phyloP scores from a whole-genome alignment of 305 asterid genomes.

The Vinca major region DNA sequence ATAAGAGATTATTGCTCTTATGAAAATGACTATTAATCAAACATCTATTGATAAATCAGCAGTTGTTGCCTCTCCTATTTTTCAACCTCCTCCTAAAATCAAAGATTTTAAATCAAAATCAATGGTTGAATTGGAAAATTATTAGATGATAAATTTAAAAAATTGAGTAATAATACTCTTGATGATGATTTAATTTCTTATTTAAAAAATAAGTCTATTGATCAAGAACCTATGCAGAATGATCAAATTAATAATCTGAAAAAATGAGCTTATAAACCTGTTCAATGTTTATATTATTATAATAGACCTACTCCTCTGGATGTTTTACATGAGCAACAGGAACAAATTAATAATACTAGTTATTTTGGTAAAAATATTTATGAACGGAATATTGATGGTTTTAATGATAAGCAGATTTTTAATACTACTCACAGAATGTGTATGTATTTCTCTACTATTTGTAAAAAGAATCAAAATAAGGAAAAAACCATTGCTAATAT shows the following conservation, averaged over 20 bases:
- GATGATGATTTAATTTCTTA: background rate
- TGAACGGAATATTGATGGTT: conserved; percentile 16
- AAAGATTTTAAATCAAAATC: conserved; percentile 12
- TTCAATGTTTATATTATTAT: conserved; percentile 4
- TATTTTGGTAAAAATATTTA: conserved; percentile 10
- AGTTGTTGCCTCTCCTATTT: background rate
- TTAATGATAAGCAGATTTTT: conserved; percentile 7
- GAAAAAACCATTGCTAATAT: too few relatives aligned
- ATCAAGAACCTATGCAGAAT: too few relatives aligned
- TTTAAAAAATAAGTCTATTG: too few relatives aligned
- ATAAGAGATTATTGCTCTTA: background rate
- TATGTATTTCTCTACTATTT: conserved; percentile 10
- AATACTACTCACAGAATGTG: conserved; percentile 11
- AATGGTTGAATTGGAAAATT: background rate
- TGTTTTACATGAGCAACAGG: conserved; percentile 8
- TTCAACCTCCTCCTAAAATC: background rate
- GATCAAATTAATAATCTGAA: background rate
- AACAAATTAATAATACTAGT: conserved; percentile 4
- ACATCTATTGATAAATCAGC: background rate
- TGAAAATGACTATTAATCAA: background rate
- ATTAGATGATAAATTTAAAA: background rate
- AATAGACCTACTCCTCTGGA: conserved; percentile 5
- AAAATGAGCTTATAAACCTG: conserved; percentile 8
- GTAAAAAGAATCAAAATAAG: background rate
- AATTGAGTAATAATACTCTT: background rate